phyloP scores from a whole-genome alignment of 176 grass and related monocot genomes.

The Stipa capillata region DNA sequence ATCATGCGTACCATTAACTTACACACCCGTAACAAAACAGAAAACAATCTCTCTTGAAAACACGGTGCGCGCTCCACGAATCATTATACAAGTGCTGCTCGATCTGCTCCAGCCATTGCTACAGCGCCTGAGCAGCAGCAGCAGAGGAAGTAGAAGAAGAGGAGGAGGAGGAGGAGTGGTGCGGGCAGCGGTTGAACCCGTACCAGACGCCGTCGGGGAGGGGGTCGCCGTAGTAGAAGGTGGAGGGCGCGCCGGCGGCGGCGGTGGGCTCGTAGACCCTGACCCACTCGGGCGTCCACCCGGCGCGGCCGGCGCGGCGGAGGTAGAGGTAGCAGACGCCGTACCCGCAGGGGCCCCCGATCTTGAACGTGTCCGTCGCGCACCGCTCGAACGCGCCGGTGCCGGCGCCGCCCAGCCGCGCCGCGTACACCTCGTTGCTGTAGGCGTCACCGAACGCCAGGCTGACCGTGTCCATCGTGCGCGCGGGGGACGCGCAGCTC shows the following conservation, averaged over 20 bases:
- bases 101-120: background rate
- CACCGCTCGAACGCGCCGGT: conserved; percentile 57
- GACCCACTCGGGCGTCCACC: conserved; percentile 71
- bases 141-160: background rate
- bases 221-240: conserved; percentile 61
- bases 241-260: conserved; percentile 22
- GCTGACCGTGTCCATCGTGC: conserved; percentile 47
- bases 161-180: background rate
- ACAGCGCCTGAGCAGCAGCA: background rate
- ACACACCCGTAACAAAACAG: background rate
- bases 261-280: conserved; percentile 53
- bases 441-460: conserved; percentile 78
- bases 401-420: conserved; percentile 34
- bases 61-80: background rate
- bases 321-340: conserved; percentile 90
- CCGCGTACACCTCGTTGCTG: conserved; percentile 70
- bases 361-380: conserved; percentile 68
- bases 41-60: background rate
- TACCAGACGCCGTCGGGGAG: conserved; percentile 64
- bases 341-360: conserved; percentile 69
- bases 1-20: background rate
- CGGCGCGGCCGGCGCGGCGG: conserved; percentile 37
- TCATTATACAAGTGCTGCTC: background rate
- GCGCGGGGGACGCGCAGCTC: conserved; percentile 58
- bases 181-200: conserved; percentile 56